These are phyloP conservation scores for Diaporthe batatas DNA, from an alignment of 2,329 filamentous ascomycete genomes.

Conservation along the genomic window DNA sequence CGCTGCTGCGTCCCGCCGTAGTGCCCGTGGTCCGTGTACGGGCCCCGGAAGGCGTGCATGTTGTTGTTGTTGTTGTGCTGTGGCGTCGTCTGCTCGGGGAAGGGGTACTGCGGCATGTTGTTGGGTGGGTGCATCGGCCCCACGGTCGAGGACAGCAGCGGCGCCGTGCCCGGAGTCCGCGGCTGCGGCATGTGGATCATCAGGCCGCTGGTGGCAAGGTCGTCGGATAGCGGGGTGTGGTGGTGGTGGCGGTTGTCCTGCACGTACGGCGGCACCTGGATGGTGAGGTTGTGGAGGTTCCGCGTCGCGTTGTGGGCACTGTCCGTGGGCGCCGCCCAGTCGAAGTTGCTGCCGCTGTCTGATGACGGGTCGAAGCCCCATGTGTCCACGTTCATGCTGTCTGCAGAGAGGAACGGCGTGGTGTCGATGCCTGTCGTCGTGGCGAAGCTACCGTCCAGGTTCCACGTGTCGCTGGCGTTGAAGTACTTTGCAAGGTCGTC, in stretches of 20 bases:
- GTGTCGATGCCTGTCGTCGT: slow-evolving; percentile 27
- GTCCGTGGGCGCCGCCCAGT: slow-evolving; percentile 29
- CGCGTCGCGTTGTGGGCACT: not conserved
- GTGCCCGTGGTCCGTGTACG: slow-evolving; percentile 36
- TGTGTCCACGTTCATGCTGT: slow-evolving; percentile 46
- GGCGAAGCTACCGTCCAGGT: slow-evolving; percentile 28
- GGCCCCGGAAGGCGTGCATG: slow-evolving; percentile 35
- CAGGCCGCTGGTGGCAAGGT: slow-evolving; percentile 55
- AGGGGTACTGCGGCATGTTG: slow-evolving; percentile 33
- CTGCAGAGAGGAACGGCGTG: slow-evolving; percentile 47
- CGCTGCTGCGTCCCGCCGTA: slow-evolving; percentile 48
- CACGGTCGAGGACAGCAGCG: slow-evolving; percentile 52
- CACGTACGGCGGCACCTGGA: slow-evolving; percentile 41
- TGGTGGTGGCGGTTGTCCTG: slow-evolving; percentile 35
- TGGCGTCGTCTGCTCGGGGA: slow-evolving; percentile 38
- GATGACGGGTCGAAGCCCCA: slow-evolving; percentile 38
- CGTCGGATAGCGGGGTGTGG: slow-evolving; percentile 38
- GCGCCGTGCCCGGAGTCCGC: slow-evolving; percentile 52
- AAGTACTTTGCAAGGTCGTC: slow-evolving; percentile 43
- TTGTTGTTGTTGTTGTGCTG: slow-evolving; percentile 35
- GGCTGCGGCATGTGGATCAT: slow-evolving; percentile 69
- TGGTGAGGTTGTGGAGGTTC: slow-evolving; percentile 42
- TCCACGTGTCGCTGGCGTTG: slow-evolving; percentile 45
- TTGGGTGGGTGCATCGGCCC: slow-evolving; percentile 49
- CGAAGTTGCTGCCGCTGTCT: slow-evolving; percentile 37